These are phyloP conservation scores for Gastrolobium bilobum DNA, from an alignment of 306 rosid genomes.

Conservation along the genomic window DNA sequence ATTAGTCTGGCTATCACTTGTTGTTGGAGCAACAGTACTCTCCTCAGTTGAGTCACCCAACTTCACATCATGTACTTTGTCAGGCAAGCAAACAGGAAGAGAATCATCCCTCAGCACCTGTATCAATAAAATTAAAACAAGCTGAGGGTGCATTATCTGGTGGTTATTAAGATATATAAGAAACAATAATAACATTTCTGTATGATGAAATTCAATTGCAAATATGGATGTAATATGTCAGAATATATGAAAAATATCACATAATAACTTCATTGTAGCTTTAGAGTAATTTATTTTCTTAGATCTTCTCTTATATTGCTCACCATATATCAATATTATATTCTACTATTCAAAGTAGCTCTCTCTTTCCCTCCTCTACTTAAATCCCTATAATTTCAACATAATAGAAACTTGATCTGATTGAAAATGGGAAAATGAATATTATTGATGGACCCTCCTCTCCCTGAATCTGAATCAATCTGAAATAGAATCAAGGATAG, in stretches of 20 bases:
- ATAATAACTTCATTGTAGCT: too few species aligned
- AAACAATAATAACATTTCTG: too few species aligned
- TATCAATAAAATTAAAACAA: slow-evolving; percentile 13
- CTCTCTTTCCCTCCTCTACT: too few species aligned
- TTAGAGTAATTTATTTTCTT: too few species aligned
- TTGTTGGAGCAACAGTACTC: slow-evolving; percentile 63
- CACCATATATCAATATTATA: too few species aligned
- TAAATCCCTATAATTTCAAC: too few species aligned
- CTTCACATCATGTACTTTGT: slow-evolving; percentile 90
- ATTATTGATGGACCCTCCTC: neutral
- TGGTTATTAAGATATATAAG: neutral
- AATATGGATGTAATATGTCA: too few species aligned
- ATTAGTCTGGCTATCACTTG: slow-evolving; percentile 72
- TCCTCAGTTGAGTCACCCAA: slow-evolving; percentile 88
- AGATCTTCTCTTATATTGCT: too few species aligned
- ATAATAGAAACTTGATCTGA: neutral
- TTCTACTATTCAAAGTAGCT: too few species aligned
- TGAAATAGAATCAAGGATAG: neutral
- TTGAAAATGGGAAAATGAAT: neutral
- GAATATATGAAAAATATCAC: too few species aligned
- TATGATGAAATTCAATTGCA: too few species aligned
- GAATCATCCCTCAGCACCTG: slow-evolving; percentile 89
- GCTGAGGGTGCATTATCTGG: neutral
- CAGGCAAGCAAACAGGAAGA: slow-evolving; percentile 85
- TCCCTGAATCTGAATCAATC: neutral